Conservation (phyloP, 257 asterid species). For the Handroanthus guayacan region DNA sequence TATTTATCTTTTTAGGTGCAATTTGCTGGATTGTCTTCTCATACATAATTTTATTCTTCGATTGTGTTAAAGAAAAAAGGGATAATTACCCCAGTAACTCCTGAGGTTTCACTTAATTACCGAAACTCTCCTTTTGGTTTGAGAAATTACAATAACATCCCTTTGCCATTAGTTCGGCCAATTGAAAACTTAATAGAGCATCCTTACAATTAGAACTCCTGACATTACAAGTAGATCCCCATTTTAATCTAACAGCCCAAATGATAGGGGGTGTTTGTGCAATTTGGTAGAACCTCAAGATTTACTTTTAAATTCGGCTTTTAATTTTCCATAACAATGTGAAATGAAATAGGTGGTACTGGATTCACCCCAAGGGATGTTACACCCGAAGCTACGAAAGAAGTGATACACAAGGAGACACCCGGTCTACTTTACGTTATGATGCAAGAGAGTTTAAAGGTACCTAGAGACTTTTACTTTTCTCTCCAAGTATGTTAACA, state of each 20-base stretch:
- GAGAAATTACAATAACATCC: too few relatives aligned
- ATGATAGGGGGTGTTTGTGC: too few relatives aligned
- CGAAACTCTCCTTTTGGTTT: too few relatives aligned
- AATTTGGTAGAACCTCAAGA: neutral
- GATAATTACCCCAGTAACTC: too few relatives aligned
- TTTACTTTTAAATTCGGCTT: constrained; percentile 3
- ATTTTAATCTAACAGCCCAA: too few relatives aligned
- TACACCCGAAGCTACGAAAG: constrained; percentile 97
- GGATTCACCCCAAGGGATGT: constrained; percentile 96
- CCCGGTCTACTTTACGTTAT: constrained; percentile 91
- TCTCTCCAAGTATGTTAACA: neutral
- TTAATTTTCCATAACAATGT: constrained; percentile 24
- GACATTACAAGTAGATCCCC: too few relatives aligned
- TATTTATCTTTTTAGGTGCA: constrained; percentile 8
- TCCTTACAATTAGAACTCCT: too few relatives aligned
- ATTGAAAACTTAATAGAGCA: too few relatives aligned
- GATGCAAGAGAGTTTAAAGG: constrained; percentile 98
- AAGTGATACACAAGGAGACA: constrained; percentile 81
- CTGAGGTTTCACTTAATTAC: too few relatives aligned
- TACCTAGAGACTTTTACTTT: constrained; percentile 27
- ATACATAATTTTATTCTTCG: neutral
- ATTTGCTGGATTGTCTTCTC: constrained; percentile 26
- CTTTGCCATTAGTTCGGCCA: too few relatives aligned
- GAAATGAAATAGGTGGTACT: constrained; percentile 78
- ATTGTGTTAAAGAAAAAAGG: neutral